phyloP scores from a whole-genome alignment of 768 basidiomycete species.

The Trametes cubensis region DNA sequence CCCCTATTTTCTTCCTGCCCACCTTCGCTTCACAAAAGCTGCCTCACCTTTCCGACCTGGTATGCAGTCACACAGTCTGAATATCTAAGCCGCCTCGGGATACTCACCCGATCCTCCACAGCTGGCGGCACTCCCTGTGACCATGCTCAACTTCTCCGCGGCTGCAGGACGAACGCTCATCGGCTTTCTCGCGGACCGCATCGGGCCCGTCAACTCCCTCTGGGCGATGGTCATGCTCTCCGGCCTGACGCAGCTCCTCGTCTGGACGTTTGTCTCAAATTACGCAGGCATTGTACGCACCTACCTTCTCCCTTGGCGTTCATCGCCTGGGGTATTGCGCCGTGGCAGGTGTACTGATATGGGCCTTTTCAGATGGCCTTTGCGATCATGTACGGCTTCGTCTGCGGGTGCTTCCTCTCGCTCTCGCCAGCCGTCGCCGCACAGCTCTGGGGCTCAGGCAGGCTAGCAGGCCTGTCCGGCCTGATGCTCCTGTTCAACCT shows the following conservation, averaged over 20 bases:
- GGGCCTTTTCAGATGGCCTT: conserved; percentile 31
- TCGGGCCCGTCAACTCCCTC: conserved; percentile 45
- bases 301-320: too few species aligned
- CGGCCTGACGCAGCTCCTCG: conserved; percentile 40
- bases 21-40: conserved; percentile 25
- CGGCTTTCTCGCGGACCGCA: conserved; percentile 41
- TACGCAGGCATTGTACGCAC: conserved; percentile 34
- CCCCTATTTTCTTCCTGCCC: conserved; percentile 27
- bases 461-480: conserved; percentile 28
- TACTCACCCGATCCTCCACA: not conserved
- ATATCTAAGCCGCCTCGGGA: not conserved
- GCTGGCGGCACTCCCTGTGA: conserved; percentile 24
- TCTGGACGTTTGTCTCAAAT: conserved; percentile 42
- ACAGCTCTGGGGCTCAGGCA: conserved; percentile 28
- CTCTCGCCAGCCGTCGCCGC: conserved; percentile 37
- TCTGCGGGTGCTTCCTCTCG: conserved; percentile 42
- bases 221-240: conserved; percentile 39
- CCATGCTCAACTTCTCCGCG: conserved; percentile 28
- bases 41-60: conserved; percentile 21
- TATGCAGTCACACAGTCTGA: not conserved
- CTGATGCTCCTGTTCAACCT: conserved; percentile 28
- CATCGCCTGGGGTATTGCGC: too few species aligned
- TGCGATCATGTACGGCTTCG: conserved; percentile 39
- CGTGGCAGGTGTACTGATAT: not conserved
- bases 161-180: conserved; percentile 35